phyloP scores from a whole-genome alignment of 768 basidiomycete genomes.

The Lactarius tabidus region DNA sequence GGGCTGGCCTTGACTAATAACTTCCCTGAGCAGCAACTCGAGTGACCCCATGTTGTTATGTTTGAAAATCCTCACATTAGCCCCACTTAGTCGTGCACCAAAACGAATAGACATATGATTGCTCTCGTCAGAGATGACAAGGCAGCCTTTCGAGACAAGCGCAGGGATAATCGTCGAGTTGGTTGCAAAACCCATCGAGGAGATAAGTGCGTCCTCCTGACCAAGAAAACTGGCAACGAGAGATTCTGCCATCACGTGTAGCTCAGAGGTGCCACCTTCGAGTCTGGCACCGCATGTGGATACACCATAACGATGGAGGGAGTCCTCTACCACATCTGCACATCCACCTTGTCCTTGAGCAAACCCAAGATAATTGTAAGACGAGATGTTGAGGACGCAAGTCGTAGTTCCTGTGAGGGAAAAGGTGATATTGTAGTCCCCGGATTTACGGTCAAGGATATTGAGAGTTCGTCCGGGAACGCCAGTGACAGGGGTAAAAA shows the following conservation, averaged over 20 bases:
- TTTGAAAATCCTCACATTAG: slow-evolving; percentile 89
- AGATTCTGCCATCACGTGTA: slow-evolving; percentile 76
- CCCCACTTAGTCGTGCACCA: slow-evolving; percentile 85
- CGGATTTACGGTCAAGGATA: slow-evolving; percentile 77
- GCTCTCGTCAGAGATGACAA: slow-evolving; percentile 95
- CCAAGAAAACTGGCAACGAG: slow-evolving; percentile 90
- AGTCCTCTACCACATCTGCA: slow-evolving; percentile 89
- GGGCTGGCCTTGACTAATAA: slow-evolving; percentile 95
- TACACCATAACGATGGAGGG: slow-evolving; percentile 76
- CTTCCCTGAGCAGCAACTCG: slow-evolving; percentile 78
- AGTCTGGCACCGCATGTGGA: slow-evolving; percentile 72
- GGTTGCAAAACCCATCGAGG: slow-evolving; percentile 96
- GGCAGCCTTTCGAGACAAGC: slow-evolving; percentile 81
- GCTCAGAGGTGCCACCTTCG: slow-evolving; percentile 78
- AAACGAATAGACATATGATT: slow-evolving; percentile 96
- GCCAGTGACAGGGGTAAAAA: slow-evolving; percentile 87
- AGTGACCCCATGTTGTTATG: slow-evolving; percentile 90
- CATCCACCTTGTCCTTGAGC: slow-evolving; percentile 91
- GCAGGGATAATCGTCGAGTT: slow-evolving; percentile 94
- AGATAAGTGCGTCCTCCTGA: slow-evolving; percentile 83
- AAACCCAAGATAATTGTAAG: slow-evolving; percentile 99
- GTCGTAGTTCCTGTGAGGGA: slow-evolving; percentile 74
- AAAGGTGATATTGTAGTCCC: slow-evolving; percentile 77
- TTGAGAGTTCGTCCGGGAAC: slow-evolving; percentile 93
- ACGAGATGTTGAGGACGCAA: slow-evolving; percentile 92